phyloP scores from a whole-genome alignment of 768 basidiomycete genomes.

The Leccinellum rugosiceps region DNA sequence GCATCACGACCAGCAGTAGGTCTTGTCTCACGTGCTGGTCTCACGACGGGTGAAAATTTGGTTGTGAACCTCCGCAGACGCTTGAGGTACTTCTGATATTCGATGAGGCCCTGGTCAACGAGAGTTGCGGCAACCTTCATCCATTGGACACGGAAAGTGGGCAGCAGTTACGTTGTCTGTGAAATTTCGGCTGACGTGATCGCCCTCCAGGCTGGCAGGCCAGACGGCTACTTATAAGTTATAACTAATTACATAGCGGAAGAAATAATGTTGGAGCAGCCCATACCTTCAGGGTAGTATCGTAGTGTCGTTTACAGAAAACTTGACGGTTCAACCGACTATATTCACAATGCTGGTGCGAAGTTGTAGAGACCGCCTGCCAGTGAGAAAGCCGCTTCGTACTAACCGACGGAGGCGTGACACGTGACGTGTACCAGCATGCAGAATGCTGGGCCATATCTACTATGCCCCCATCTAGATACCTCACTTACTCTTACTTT shows the following conservation, averaged over 20 bases:
- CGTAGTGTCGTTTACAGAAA: too few relatives aligned
- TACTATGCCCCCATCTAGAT: too few relatives aligned
- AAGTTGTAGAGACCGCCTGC: too few relatives aligned
- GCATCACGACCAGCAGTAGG: not conserved
- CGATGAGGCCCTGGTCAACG: not conserved
- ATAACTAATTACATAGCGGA: not conserved
- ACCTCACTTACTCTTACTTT: too few relatives aligned
- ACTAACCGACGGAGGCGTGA: too few relatives aligned
- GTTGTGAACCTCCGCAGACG: not conserved
- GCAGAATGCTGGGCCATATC: too few relatives aligned
- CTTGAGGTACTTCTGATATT: not conserved
- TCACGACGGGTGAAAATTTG: not conserved
- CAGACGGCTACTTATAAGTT: not conserved
- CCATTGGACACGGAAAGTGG: not conserved
- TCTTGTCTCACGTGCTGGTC: not conserved
- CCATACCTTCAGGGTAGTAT: too few relatives aligned
- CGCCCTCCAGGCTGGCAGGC: too few relatives aligned
- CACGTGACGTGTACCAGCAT: too few relatives aligned
- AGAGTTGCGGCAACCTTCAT: not conserved
- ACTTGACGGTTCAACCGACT: too few relatives aligned
- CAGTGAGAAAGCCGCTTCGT: too few relatives aligned
- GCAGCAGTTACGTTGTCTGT: not conserved
- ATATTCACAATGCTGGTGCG: too few relatives aligned
- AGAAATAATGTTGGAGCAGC: not conserved
- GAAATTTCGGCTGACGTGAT: not conserved